Conservation (phyloP, 2,329 filamentous ascomycete species). For the Stenocarpella maydis region DNA sequence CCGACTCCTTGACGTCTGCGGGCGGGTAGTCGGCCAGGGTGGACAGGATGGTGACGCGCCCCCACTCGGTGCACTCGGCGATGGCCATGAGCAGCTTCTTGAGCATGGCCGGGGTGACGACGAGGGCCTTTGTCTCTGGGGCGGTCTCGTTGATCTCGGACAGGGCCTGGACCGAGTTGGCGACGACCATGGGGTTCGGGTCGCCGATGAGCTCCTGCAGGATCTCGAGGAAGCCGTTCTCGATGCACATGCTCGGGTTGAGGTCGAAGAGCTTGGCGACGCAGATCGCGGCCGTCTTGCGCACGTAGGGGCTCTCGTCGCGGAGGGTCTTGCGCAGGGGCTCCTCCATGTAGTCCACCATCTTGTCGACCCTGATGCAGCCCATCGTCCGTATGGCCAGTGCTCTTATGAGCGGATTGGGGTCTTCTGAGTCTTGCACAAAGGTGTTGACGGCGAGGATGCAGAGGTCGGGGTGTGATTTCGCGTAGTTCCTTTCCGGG, state of each 20-base stretch:
- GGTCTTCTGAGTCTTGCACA: conserved; percentile 98
- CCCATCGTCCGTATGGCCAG: conserved; percentile 98
- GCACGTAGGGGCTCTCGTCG: conserved; percentile 97
- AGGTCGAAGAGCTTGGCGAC: conserved; percentile 98
- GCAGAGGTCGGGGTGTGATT: conserved; percentile 97
- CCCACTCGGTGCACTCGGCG: conserved; percentile 99
- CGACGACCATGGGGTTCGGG: conserved; percentile 98
- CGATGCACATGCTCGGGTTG: conserved; percentile 89
- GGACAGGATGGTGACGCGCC: conserved; percentile 89
- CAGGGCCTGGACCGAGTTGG: conserved; percentile 93
- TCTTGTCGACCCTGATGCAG: conserved; percentile 97
- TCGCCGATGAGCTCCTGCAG: conserved; percentile 96
- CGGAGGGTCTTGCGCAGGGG: conserved; percentile 93
- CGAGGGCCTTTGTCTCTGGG: conserved; percentile 86
- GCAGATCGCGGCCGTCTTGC: conserved; percentile 97
- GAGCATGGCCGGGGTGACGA: conserved; percentile 81
- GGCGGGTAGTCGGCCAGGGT: conserved; percentile 90
- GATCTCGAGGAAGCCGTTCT: conserved; percentile 94
- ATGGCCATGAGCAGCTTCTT: conserved; percentile 97
- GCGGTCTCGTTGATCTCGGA: conserved; percentile 90
- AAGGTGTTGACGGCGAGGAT: conserved; percentile 99
- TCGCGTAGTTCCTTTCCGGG: conserved; percentile 88
- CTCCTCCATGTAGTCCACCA: conserved; percentile 99
- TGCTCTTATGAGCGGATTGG: conserved; percentile 93
- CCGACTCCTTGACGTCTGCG: conserved; percentile 90